Conservation (phyloP, 2,329 filamentous ascomycete genomes). For the Arthrocladium fulminans region DNA sequence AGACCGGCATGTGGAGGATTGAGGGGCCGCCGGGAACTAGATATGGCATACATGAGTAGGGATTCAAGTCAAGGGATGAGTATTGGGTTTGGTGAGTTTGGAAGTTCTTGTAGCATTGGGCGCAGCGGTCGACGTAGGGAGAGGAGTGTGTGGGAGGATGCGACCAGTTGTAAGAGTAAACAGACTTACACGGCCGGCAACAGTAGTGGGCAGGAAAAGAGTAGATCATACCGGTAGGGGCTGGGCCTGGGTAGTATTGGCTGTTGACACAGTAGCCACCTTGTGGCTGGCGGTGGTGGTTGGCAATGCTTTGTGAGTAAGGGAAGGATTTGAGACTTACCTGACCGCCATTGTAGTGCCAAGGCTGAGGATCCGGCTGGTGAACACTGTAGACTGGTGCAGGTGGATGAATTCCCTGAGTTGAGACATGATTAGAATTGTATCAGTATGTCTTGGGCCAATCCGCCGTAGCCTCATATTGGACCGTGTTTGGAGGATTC, state of each 20-base stretch:
- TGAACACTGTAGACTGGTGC: constrained; percentile 19
- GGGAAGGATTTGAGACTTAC: not conserved
- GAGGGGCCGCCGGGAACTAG: constrained; percentile 6
- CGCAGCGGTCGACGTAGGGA: constrained; percentile 9
- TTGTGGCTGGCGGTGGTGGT: not conserved
- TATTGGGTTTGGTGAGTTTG: not conserved
- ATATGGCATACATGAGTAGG: constrained; percentile 6
- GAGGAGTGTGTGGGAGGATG: constrained; percentile 11
- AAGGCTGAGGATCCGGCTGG: constrained; percentile 10
- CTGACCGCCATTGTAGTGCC: constrained; percentile 5
- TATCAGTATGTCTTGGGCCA: constrained; percentile 21
- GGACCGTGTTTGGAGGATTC: constrained; percentile 11
- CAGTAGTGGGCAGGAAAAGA: constrained; percentile 18
- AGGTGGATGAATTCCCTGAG: constrained; percentile 22
- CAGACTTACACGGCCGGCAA: constrained; percentile 12
- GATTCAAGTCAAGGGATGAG: not conserved
- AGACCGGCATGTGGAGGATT: not conserved
- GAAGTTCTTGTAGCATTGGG: constrained; percentile 16
- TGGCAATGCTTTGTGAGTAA: not conserved
- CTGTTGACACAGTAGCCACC: constrained; percentile 20
- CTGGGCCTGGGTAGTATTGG: constrained; percentile 16
- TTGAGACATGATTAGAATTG: constrained; percentile 15
- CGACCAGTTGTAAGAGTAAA: constrained; percentile 12
- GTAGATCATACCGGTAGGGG: constrained; percentile 20
- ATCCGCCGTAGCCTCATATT: constrained; percentile 17